A percentile compares a stretch with the other conserved stretches of the same genome.
phyloP scores from a whole-genome alignment of 1,284 basidiomycete genomes.

The Ustilago shanxiensis region DNA sequence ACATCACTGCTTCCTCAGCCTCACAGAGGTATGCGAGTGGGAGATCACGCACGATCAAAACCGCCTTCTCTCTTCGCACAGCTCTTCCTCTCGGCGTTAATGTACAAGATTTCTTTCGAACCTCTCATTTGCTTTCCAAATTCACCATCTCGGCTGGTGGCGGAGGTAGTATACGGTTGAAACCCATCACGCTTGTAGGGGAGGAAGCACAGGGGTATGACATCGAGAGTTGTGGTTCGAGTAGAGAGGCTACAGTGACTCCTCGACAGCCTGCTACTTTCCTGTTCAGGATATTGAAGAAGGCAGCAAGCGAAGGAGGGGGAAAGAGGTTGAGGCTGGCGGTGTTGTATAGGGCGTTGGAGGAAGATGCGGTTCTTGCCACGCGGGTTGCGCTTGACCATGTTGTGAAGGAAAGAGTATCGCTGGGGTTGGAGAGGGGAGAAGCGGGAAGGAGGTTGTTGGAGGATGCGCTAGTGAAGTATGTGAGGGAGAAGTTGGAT shows the following conservation, averaged over 20 bases:
- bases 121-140: slow-evolving; percentile 54
- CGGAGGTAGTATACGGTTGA: slow-evolving; percentile 37
- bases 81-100: slow-evolving; percentile 67
- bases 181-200: slow-evolving; percentile 26
- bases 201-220: slow-evolving; percentile 20
- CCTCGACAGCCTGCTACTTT: slow-evolving; percentile 59
- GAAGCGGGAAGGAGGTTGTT: slow-evolving; percentile 19
- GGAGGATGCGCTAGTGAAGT: slow-evolving; percentile 25
- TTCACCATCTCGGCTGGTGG: slow-evolving; percentile 59
- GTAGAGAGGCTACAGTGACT: slow-evolving; percentile 40
- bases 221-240: slow-evolving; percentile 15
- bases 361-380: slow-evolving; percentile 47
- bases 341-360: slow-evolving; percentile 52
- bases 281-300: slow-evolving; percentile 52
- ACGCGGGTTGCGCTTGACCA: slow-evolving; percentile 4
- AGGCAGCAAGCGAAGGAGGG: not conserved
- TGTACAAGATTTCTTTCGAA: slow-evolving; percentile 68
- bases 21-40: slow-evolving; percentile 15
- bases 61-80: slow-evolving; percentile 27
- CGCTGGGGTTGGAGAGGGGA: slow-evolving; percentile 4
- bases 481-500: slow-evolving; percentile 39
- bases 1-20: slow-evolving; percentile 17
- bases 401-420: not conserved
- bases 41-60: slow-evolving; percentile 27
- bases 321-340: slow-evolving; percentile 35